Evolutionary conservation across 2,329 filamentous ascomycete species (phyloP).

Genomic region (Talaromyces verruculosus): DNA sequence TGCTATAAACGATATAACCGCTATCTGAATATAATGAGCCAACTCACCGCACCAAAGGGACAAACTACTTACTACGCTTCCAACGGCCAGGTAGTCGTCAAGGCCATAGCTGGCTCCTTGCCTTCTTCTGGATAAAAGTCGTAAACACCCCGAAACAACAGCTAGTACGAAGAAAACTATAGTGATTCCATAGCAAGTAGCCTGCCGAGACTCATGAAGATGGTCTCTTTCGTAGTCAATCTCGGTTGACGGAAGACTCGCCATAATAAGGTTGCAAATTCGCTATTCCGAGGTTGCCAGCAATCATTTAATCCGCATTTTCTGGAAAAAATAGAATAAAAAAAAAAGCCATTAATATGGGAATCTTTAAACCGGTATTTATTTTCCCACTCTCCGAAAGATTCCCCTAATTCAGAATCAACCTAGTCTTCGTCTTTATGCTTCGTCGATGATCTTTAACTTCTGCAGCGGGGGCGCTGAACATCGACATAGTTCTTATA

Average conservation of each 20-base stretch:
- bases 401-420: not conserved
- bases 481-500: not conserved
- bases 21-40: too few relatives aligned
- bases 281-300: not conserved
- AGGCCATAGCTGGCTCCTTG: constrained; percentile 26
- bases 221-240: not conserved
- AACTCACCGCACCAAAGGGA: too few relatives aligned
- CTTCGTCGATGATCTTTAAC: not conserved
- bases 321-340: too few relatives aligned
- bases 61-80: not conserved
- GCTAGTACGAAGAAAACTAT: not conserved
- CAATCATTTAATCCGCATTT: not conserved
- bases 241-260: not conserved
- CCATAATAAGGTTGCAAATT: not conserved
- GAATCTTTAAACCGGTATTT: not conserved
- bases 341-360: not conserved
- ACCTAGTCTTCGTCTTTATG: not conserved
- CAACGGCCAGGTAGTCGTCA: not conserved
- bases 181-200: not conserved
- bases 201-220: not conserved
- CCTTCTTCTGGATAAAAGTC: not conserved
- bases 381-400: not conserved
- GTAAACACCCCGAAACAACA: not conserved
- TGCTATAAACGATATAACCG: too few relatives aligned
- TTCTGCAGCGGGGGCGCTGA: too few relatives aligned